Base-by-base conservation (phyloP, 768 basidiomycete genomes). In the Termitomyces sp. region DNA sequence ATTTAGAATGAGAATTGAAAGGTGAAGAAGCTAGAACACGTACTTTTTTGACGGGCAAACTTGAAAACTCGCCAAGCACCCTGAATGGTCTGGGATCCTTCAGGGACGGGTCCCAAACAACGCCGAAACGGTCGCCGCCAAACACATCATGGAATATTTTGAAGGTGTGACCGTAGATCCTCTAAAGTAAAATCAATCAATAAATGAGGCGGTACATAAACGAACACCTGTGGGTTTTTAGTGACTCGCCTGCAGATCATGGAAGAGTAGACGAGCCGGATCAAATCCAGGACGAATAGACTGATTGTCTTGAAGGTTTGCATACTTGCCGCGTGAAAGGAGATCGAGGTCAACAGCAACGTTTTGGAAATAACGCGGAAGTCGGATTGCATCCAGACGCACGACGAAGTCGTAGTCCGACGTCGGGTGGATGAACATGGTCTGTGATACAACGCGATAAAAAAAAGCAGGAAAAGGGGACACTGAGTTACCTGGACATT, bases 341-440 rank as follows among this genome's bases (percentile, higher is more conserved):
- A 81, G 68, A 1, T 71, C 70, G 2, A 75, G 59, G 61, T 89
- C 80, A 0, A 81, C 79, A 4, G 76, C 63, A 16, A 95, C 66
- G 48, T 87, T 85, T 67, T 98, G 92, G 60, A 81, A 73, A 68
- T 93, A 91, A 22, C 92, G 84, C 1, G 93, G 84, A 2, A 93
- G 72, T 2, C 79, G 71, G 15, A 75, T 53, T 0, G 86, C 78
- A 45, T 94, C 79, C 22, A 98, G 80, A 59, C 89, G 81, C 36
- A 98, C 76, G 8, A 97, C 63, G 64, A 98, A 81, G 65, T 97
- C 89, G 67, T 97, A 99, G 66, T 95, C 90, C 3, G 84, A 76
- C 3, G 84, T 82, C 0, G 95, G 91, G 64, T 96, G 93, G 11
- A 82, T 75, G 75, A 98, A 97, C 54, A 98, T 78, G n/a, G 81